Evolutionary conservation across 768 basidiomycete genomes (phyloP).

Genomic region (Lyophyllum shimeji): DNA sequence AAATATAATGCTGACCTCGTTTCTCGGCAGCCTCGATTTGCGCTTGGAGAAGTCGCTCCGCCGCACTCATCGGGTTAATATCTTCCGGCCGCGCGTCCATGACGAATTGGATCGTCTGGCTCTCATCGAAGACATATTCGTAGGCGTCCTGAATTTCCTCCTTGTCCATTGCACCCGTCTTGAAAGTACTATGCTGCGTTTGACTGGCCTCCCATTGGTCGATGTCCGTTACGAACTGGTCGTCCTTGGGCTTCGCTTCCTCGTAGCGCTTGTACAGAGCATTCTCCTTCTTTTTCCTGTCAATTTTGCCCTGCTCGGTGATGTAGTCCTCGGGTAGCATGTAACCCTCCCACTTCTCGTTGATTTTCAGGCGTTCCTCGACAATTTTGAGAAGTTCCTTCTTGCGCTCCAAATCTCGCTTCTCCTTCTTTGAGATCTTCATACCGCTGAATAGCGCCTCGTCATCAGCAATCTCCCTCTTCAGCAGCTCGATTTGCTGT

Average conservation of each 20-base stretch:
- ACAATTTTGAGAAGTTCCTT: slow-evolving; percentile 90
- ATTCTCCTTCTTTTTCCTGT: slow-evolving; percentile 93
- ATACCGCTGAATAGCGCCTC: slow-evolving; percentile 89
- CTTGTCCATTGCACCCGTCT: slow-evolving; percentile 91
- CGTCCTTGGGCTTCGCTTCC: slow-evolving; percentile 88
- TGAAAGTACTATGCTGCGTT: slow-evolving; percentile 85
- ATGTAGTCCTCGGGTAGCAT: slow-evolving; percentile 97
- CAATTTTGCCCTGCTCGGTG: slow-evolving; percentile 97
- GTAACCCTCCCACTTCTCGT: slow-evolving; percentile 96
- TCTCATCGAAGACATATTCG: slow-evolving; percentile 98
- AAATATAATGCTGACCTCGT: slow-evolving; percentile 58
- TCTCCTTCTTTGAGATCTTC: slow-evolving; percentile 85
- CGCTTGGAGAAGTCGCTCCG: slow-evolving; percentile 80
- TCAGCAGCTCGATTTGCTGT: slow-evolving; percentile 91
- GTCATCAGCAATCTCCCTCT: slow-evolving; percentile 93
- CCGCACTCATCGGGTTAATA: slow-evolving; percentile 65
- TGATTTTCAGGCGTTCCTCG: slow-evolving; percentile 91
- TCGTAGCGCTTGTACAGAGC: slow-evolving; percentile 94
- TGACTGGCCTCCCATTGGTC: slow-evolving; percentile 98
- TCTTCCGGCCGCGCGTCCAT: slow-evolving; percentile 78
- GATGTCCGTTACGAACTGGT: slow-evolving; percentile 94
- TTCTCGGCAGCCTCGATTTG: slow-evolving; percentile 93
- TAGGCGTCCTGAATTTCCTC: slow-evolving; percentile 79
- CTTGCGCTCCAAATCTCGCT: slow-evolving; percentile 81
- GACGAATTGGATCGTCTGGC: slow-evolving; percentile 94